A percentile compares a stretch with the other conserved stretches of the same genome.
Conservation (phyloP, 208 protist species). For the Leishmania major region DNA sequence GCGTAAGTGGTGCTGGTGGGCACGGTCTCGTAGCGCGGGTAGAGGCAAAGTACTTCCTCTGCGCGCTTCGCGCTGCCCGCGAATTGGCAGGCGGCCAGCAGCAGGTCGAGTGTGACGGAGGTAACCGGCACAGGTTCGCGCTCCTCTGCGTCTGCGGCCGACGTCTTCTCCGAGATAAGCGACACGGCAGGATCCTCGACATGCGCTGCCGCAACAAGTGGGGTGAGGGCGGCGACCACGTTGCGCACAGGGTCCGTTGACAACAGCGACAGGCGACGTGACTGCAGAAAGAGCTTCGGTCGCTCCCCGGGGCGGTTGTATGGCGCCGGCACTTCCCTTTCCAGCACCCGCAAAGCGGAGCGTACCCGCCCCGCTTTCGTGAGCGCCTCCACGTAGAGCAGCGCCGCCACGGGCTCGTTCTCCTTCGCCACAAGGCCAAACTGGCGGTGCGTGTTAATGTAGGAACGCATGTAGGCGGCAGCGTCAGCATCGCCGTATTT, state of each 20-base stretch:
- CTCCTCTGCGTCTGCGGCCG: constrained; percentile 28
- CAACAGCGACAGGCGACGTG: constrained; percentile 51
- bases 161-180: constrained; percentile 19
- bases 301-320: constrained; percentile 40
- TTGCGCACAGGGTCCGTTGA: constrained; percentile 62
- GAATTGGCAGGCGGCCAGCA: constrained; percentile 68
- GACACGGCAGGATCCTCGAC: constrained; percentile 18
- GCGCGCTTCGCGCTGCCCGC: constrained; percentile 39
- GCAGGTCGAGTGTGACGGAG: constrained; percentile 55
- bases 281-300: constrained; percentile 59
- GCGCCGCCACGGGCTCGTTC: constrained; percentile 38
- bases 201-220: constrained; percentile 21
- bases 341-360: constrained; percentile 58
- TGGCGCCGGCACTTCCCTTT: constrained; percentile 46
- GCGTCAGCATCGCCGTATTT: constrained; percentile 53
- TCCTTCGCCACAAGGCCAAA: constrained; percentile 40
- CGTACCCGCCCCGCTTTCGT: constrained; percentile 36
- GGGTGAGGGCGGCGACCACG: constrained; percentile 36
- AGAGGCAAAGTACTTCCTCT: constrained; percentile 47
- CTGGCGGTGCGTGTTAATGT: constrained; percentile 30
- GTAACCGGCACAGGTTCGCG: constrained; percentile 31
- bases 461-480: constrained; percentile 45
- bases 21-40: constrained; percentile 28
- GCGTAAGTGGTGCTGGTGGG: constrained; percentile 48
- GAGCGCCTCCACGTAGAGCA: constrained; percentile 63